Percentiles rank a stretch among this genome's conserved stretches.
These are phyloP conservation scores for Silene conica DNA, from an alignment of 148 eudicot genomes.

Conservation along the genomic window DNA sequence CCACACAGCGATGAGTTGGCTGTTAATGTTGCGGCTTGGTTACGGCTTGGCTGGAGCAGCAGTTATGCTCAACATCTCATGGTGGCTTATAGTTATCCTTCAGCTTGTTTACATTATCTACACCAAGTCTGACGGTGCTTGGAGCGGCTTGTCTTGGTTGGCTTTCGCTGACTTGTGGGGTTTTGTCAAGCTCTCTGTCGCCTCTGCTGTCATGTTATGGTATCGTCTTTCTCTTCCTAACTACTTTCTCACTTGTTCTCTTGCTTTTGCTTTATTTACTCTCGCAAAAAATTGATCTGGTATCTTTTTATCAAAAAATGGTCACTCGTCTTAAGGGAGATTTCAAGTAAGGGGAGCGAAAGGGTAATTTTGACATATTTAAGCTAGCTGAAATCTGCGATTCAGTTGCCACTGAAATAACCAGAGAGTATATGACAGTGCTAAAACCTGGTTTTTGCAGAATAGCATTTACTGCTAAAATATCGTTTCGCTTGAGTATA, in stretches of 20 bases:
- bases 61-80: conserved; percentile 50
- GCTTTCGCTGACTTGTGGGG: conserved; percentile 70
- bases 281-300: too few species aligned
- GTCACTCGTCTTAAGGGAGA: too few species aligned
- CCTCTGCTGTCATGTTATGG: conserved; percentile 87
- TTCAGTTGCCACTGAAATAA: neutral
- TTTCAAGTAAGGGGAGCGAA: too few species aligned
- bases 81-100: conserved; percentile 67
- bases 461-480: neutral
- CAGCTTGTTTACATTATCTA: conserved; percentile 53
- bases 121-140: conserved; percentile 73
- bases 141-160: conserved; percentile 71
- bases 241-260: neutral
- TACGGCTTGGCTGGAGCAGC: conserved; percentile 83
- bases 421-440: neutral
- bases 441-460: too few species aligned
- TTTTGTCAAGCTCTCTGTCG: conserved; percentile 65
- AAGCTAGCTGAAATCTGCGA: neutral
- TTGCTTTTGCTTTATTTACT: neutral
- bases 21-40: conserved; percentile 49
- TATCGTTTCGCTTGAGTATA: neutral
- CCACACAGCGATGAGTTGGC: conserved; percentile 56
- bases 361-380: neutral
- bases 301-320: too few species aligned
- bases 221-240: conserved; percentile 10